Base-by-base conservation (phyloP, 2,329 filamentous ascomycete genomes). In the Zymoseptoria tritici region DNA sequence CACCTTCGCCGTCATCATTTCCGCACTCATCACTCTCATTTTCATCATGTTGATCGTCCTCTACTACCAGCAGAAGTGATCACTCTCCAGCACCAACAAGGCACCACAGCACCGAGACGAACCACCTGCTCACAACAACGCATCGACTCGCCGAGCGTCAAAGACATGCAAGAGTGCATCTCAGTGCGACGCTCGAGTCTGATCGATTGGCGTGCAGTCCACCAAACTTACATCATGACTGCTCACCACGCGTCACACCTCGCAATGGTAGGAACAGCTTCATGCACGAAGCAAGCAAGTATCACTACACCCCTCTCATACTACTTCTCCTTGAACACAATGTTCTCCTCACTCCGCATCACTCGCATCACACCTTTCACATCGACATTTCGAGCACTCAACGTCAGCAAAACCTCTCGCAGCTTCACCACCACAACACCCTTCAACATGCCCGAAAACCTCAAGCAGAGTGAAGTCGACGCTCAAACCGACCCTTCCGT, bases 401-500 rank as follows among this genome's bases (percentile, higher is more conserved):
- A 46, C 36, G 4, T n/a, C 50, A 52, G 50, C 52, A 52, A 58
- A 52, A 26, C 36, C 31, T 54, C 24, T 6, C 57, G 57, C 53
- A 55, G 54, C 16, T 66, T 65, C 51, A 61, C 62, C 13, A 57
- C 55, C 36, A 59, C 64, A 49, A 49, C 57, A 36, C 42, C 52
- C 31, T 60, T 68, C 71, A 78, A 70, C 22, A 81, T 81, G 79
- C 77, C 78, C 51, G 76, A 79, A 56, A 58, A 65, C 60, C 68
- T 79, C 51, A 77, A 70, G 51, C 54, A 66, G 20, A 61, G 67
- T 58, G 77, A 80, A 61, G 66, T 80, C 66, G 70, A 73, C 62
- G 74, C 76, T 50, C 64, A 76, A 60, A 76, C 69, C 52, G 79
- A 81, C 65, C 78, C 79, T 24, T 76, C 76, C 2, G 76, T 80